These are phyloP conservation scores for Lachnellula suecica DNA, from an alignment of 2,329 filamentous ascomycete species.

Conservation along the genomic window DNA sequence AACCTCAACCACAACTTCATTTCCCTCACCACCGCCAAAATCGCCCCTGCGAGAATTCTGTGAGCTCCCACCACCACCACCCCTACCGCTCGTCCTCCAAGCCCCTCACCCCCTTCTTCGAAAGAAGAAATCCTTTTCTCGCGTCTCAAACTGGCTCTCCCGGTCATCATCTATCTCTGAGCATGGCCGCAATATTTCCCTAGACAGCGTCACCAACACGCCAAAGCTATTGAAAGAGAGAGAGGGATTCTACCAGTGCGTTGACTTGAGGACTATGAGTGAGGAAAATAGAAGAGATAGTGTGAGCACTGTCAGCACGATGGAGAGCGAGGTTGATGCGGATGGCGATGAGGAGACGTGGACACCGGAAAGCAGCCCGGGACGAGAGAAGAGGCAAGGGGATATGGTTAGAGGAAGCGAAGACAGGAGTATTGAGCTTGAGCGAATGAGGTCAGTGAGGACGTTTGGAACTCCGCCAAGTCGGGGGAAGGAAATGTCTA, in stretches of 20 bases:
- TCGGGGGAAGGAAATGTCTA: constrained; percentile 13
- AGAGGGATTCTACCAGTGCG: constrained; percentile 60
- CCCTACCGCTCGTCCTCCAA: constrained; percentile 57
- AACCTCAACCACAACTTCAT: constrained; percentile 8
- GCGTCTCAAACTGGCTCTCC: constrained; percentile 60
- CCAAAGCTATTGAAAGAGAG: constrained; percentile 50
- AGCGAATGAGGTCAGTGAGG: constrained; percentile 19
- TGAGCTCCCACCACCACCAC: constrained; percentile 34
- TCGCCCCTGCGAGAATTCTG: constrained; percentile 11
- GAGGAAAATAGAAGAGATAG: constrained; percentile 36
- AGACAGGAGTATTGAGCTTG: constrained; percentile 24
- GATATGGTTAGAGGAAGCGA: constrained; percentile 11
- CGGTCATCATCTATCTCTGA: constrained; percentile 30
- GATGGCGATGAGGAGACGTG: constrained; percentile 50
- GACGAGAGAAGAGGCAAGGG: constrained; percentile 10
- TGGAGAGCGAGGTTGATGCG: constrained; percentile 41
- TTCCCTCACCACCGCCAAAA: constrained; percentile 12
- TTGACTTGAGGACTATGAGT: constrained; percentile 34
- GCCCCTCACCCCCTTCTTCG: constrained; percentile 49
- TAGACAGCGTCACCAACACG: constrained; percentile 54
- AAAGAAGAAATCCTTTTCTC: constrained; percentile 67
- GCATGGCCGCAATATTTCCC: constrained; percentile 39
- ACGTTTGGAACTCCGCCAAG: constrained; percentile 24
- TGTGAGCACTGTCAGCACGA: constrained; percentile 45
- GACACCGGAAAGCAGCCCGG: constrained; percentile 40